Conservation (phyloP, 2,329 filamentous ascomycete genomes). For the Gyromitra esculenta region DNA sequence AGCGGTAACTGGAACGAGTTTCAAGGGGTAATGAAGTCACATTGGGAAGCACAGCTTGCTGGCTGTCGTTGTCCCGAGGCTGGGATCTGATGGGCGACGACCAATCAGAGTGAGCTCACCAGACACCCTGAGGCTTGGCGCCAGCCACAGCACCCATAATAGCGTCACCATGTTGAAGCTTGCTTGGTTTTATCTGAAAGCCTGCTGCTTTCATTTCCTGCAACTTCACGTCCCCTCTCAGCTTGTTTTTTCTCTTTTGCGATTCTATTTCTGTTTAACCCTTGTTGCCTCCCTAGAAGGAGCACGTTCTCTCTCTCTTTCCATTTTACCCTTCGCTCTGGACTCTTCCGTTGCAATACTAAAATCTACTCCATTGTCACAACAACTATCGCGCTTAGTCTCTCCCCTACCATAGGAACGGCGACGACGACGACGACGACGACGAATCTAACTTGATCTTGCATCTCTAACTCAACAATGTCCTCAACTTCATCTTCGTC, state of each 20-base stretch:
- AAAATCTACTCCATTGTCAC: background rate
- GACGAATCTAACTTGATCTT: background rate
- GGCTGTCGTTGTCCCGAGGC: background rate
- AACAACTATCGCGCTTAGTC: conserved; percentile 7
- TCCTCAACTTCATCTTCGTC: conserved; percentile 63
- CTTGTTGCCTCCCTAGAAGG: conserved; percentile 36
- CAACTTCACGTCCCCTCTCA: conserved; percentile 17
- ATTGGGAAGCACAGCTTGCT: conserved; percentile 30
- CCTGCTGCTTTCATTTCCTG: conserved; percentile 29
- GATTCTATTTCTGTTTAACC: conserved; percentile 8
- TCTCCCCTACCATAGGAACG: conserved; percentile 8
- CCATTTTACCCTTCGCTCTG: background rate
- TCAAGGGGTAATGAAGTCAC: conserved; percentile 45
- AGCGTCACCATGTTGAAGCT: conserved; percentile 35
- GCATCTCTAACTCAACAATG: background rate
- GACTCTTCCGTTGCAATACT: background rate
- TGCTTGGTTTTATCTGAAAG: conserved; percentile 24
- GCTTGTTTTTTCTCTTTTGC: conserved; percentile 20
- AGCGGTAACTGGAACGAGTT: conserved; percentile 32
- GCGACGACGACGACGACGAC: conserved; percentile 19
- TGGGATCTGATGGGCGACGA: background rate
- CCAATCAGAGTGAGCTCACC: conserved; percentile 19
- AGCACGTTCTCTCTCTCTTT: conserved; percentile 16
- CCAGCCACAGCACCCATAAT: conserved; percentile 32
- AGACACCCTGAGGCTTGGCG: conserved; percentile 15